Evolutionary conservation across 1,284 basidiomycete genomes (phyloP).

Genomic region (Sanghuangporus baumii): DNA sequence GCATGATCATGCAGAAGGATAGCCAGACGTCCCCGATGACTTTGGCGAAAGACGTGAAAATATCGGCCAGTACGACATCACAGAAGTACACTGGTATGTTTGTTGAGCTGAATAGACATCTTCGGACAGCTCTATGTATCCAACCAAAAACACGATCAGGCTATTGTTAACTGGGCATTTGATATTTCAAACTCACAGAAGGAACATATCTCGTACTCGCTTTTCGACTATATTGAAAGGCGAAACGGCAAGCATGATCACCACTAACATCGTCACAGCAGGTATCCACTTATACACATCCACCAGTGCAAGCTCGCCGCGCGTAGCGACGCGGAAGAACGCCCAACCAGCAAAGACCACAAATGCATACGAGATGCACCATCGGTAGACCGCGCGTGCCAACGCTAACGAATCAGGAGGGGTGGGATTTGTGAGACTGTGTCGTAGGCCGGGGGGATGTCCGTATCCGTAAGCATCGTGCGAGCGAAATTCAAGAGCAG

Average conservation of each 20-base stretch:
- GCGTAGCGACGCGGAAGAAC: constrained; percentile 55
- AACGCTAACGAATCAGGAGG: constrained; percentile 29
- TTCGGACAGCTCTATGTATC: constrained; percentile 49
- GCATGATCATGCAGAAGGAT: constrained; percentile 74
- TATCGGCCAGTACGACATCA: constrained; percentile 92
- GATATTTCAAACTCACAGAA: constrained; percentile 49
- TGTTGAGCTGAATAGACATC: constrained; percentile 68
- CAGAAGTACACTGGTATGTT: constrained; percentile 74
- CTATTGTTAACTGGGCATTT: background rate
- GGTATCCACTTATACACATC: constrained; percentile 76
- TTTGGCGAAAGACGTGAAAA: constrained; percentile 95
- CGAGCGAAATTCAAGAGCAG: constrained; percentile 58
- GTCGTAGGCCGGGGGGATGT: constrained; percentile 20
- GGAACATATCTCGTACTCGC: constrained; percentile 67
- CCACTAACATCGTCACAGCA: constrained; percentile 55
- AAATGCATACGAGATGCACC: constrained; percentile 53
- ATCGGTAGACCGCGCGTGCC: constrained; percentile 62
- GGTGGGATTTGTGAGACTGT: constrained; percentile 30
- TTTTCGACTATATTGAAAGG: constrained; percentile 65
- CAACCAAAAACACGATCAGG: constrained; percentile 10
- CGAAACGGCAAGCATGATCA: constrained; percentile 52
- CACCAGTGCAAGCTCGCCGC: constrained; percentile 50
- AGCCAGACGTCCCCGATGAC: constrained; percentile 94
- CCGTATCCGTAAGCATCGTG: constrained; percentile 21
- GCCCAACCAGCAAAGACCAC: constrained; percentile 64